These are phyloP conservation scores for Phyllosticta paracitricarpa DNA, from an alignment of 2,329 filamentous ascomycete genomes.

Conservation along the genomic window DNA sequence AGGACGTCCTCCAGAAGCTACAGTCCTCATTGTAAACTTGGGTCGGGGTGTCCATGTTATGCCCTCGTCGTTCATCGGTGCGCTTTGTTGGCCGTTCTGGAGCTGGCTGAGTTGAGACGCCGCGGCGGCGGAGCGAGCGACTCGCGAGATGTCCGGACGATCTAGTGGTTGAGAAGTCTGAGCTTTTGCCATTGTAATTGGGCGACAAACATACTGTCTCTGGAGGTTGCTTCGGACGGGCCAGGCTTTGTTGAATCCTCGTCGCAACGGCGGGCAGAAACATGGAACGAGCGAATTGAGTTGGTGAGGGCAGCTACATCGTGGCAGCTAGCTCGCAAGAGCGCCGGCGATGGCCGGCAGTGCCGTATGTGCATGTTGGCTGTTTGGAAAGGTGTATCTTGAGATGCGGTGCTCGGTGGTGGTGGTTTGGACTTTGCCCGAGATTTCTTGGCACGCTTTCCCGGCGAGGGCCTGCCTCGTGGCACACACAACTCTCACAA, in stretches of 20 bases:
- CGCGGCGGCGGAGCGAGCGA: background rate
- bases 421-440: conserved; percentile 5
- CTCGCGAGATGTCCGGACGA: background rate
- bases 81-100: background rate
- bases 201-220: background rate
- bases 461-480: background rate
- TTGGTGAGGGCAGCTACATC: background rate
- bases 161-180: background rate
- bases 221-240: background rate
- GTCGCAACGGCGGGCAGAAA: conserved; percentile 3
- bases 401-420: background rate
- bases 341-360: background rate
- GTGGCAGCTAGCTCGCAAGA: background rate
- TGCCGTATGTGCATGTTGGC: conserved; percentile 6
- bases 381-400: background rate
- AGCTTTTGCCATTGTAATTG: background rate
- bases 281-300: conserved; percentile 6
- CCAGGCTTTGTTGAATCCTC: background rate
- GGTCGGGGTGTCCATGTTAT: background rate
- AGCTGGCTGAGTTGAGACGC: background rate
- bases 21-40: background rate
- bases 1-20: background rate
- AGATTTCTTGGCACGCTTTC: background rate
- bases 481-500: background rate
- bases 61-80: background rate